Evolutionary conservation across 164 flowering plant genomes (phyloP).

Genomic region (Magnolia sinica): DNA sequence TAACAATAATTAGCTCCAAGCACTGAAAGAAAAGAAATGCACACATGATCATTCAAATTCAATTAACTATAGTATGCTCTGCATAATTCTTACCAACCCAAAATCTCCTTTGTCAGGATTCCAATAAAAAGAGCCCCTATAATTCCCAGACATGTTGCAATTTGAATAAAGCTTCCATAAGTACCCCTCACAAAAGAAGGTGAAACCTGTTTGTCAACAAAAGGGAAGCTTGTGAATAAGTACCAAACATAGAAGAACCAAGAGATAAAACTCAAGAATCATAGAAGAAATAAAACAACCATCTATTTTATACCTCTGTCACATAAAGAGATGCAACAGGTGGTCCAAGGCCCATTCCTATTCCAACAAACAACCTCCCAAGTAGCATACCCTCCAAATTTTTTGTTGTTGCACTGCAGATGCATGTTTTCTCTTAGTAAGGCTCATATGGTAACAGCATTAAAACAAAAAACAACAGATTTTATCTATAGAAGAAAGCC

Average conservation of each 20-base stretch:
- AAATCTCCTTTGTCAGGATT: conserved; percentile 65
- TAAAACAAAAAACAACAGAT: not conserved
- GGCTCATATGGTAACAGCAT: not conserved
- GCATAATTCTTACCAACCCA: conserved; percentile 64
- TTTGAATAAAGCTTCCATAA: conserved; percentile 91
- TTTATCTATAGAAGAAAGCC: too few relatives aligned
- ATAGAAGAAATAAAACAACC: not conserved
- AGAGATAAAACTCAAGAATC: not conserved
- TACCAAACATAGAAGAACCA: not conserved
- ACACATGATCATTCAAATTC: not conserved
- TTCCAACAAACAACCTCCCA: conserved; percentile 67
- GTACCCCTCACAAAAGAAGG: conserved; percentile 93
- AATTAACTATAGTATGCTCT: not conserved
- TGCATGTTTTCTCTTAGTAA: not conserved
- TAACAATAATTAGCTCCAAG: not conserved
- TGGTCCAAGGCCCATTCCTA: conserved; percentile 78
- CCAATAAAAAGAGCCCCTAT: conserved; percentile 77
- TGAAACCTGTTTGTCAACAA: conserved; percentile 26
- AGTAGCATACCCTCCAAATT: conserved; percentile 60
- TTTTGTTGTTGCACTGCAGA: conserved; percentile 50
- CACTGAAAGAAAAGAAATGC: not conserved
- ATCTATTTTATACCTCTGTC: conserved; percentile 47
- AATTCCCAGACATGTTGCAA: conserved; percentile 93
- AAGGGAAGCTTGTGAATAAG: not conserved
- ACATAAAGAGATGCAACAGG: conserved; percentile 67